These are phyloP conservation scores for Arthrobotrys musiformis DNA, from an alignment of 2,329 filamentous ascomycete species.

Conservation along the genomic window DNA sequence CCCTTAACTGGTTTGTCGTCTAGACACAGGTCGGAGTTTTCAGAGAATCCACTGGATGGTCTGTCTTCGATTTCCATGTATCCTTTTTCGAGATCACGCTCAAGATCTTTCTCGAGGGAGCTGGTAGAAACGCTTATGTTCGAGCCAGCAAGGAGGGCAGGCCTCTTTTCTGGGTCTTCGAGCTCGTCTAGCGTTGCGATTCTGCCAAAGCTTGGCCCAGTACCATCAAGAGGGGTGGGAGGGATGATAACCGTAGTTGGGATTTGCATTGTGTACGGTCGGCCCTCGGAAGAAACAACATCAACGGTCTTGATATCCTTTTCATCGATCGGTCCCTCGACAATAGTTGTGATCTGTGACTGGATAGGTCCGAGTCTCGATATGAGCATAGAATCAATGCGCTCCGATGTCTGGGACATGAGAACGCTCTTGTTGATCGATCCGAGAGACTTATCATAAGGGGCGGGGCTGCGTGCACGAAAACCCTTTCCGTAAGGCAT, in stretches of 20 bases:
- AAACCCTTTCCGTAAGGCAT: conserved; percentile 24
- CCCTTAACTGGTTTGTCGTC: conserved; percentile 36
- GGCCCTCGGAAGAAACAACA: neutral
- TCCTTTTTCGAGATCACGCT: conserved; percentile 12
- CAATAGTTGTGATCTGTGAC: conserved; percentile 31
- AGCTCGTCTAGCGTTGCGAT: conserved; percentile 42
- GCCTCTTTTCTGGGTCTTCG: conserved; percentile 10
- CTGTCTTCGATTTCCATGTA: conserved; percentile 10
- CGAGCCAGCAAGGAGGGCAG: neutral
- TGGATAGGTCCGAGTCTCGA: conserved; percentile 24
- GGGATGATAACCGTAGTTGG: conserved; percentile 34
- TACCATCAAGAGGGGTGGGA: conserved; percentile 20
- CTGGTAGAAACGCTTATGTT: neutral
- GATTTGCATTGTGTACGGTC: conserved; percentile 24
- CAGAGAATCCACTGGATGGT: conserved; percentile 38
- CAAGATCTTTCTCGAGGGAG: neutral
- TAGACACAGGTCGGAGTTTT: conserved; percentile 11
- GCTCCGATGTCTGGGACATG: conserved; percentile 52
- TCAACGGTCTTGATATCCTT: neutral
- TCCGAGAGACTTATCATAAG: conserved; percentile 21
- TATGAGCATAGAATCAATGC: conserved; percentile 40
- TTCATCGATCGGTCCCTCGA: conserved; percentile 24
- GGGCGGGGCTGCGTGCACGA: conserved; percentile 40
- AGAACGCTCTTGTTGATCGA: conserved; percentile 51
- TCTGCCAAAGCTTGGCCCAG: conserved; percentile 6